Base-by-base conservation (phyloP, 1,284 basidiomycete species). In the Leccinum solheimii region DNA sequence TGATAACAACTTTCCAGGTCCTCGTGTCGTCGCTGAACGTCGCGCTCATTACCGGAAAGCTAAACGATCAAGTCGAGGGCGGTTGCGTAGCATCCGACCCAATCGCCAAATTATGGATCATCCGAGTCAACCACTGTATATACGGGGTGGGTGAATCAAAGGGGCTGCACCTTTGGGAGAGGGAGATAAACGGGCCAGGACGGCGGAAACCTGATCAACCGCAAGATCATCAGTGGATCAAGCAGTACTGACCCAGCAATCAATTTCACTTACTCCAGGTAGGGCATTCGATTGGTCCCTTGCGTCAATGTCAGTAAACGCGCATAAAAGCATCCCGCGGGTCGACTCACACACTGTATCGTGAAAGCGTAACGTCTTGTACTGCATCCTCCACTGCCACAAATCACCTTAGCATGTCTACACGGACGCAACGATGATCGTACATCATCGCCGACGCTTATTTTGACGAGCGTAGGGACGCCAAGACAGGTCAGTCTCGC, bases 11-110 rank as follows among this genome's bases (percentile, higher is more conserved):
- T 13, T 68, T 68, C 80, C 79, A 80, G 3, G 64, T 63, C 48
- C 66, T 71, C 9, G 70, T 60, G n/a, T 60, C 62, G 23, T 73
- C 63, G 59, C 76, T 66, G 60, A 72, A 80, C 7, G 64, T 61
- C 3, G 81, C 75, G n/a, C 69, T 69, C 0, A 66, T 72, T 26
- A 82, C 67, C 1, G 11, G 76, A 75, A 4, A 76, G 77, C 86
- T 83, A 87, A 49, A 84, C 76, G 68, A 85, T 81, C 23, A 86
- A 73, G 64, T 87, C 85, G 66, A 86, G 74, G 8, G 77, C 69
- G 10, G 78, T 75, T 1, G 81, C 83, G 62, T 86, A 87, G 40
- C 72, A 74, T 67, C 87, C 86, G 14, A 87, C 76, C 82, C 83
- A 87, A 64, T 84, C 81, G 3, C 80, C 85, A 27, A 87, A 72